These are phyloP conservation scores for Macrolepiota albuminosa DNA, from an alignment of 768 basidiomycete species.

Conservation along the genomic window DNA sequence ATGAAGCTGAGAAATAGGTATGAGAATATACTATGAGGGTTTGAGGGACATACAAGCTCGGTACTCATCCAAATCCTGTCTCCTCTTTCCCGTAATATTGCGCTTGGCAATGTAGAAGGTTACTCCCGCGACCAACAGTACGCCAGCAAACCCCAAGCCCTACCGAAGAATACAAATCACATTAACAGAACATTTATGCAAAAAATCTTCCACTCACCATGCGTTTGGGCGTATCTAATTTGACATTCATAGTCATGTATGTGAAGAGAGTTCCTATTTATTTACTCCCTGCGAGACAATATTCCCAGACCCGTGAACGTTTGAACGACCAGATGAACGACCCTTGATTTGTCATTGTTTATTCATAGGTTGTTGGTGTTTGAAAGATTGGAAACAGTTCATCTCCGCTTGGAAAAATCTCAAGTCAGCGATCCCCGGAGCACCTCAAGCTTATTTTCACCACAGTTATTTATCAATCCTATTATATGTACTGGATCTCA, in stretches of 20 bases:
- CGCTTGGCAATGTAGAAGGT: constrained; percentile 30
- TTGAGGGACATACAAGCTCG: constrained; percentile 19
- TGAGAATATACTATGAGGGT: not conserved
- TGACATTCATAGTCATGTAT: constrained; percentile 10
- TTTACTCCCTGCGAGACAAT: not conserved
- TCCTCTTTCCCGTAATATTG: constrained; percentile 26
- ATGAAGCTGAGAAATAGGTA: not conserved
- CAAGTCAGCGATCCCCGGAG: not conserved
- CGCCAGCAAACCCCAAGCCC: constrained; percentile 26
- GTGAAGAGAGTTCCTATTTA: not conserved
- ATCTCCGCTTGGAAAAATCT: not conserved
- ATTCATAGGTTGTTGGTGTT: not conserved
- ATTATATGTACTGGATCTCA: not conserved
- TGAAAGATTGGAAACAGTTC: not conserved
- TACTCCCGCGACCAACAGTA: constrained; percentile 25
- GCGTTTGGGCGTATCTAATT: constrained; percentile 17
- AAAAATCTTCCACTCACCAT: constrained; percentile 9
- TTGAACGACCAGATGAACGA: not conserved
- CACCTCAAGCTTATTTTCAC: not conserved
- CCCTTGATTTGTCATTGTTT: constrained; percentile 9
- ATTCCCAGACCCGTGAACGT: too few species aligned
- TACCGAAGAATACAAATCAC: constrained; percentile 9
- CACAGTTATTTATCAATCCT: not conserved
- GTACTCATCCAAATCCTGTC: constrained; percentile 27
- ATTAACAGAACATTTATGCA: not conserved